A percentile compares a stretch with the other conserved stretches of the same genome.
phyloP scores from a whole-genome alignment of 1,139 yeast species.

The Magnusiomyces clavatus region DNA sequence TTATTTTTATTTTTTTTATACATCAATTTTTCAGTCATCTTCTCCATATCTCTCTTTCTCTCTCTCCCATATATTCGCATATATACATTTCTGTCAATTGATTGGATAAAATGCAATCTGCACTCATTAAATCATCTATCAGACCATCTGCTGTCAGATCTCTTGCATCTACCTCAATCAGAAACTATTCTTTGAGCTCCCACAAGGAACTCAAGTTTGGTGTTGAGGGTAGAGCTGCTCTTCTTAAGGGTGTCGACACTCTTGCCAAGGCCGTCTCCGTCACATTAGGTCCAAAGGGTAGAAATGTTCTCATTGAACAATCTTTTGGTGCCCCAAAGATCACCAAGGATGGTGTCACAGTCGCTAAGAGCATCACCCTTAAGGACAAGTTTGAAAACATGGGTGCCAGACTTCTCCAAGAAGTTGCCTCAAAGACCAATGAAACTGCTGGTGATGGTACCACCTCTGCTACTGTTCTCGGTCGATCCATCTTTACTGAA shows the following conservation, averaged over 20 bases:
- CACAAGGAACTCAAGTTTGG: slow-evolving; percentile 98
- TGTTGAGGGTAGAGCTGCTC: slow-evolving; percentile 97
- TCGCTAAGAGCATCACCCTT: slow-evolving; percentile 79
- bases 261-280: slow-evolving; percentile 96
- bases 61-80: neutral
- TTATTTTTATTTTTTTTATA: slow-evolving; percentile 5
- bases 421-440: slow-evolving; percentile 96
- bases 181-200: slow-evolving; percentile 37
- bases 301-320: slow-evolving; percentile 96
- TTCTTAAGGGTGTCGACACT: slow-evolving; percentile 91
- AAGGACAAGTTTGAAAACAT: slow-evolving; percentile 93
- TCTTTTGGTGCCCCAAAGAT: slow-evolving; percentile 96
- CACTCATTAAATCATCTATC: slow-evolving; percentile 17
- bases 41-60: no score
- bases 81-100: neutral
- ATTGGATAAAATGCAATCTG: slow-evolving; percentile 9
- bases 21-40: neutral
- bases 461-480: slow-evolving; percentile 94
- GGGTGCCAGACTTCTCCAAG: slow-evolving; percentile 95
- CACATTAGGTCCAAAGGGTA: slow-evolving; percentile 96
- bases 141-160: slow-evolving; percentile 17
- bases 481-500: slow-evolving; percentile 95
- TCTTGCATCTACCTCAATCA: slow-evolving; percentile 18
- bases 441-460: slow-evolving; percentile 99
- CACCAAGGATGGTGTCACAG: slow-evolving; percentile 99